phyloP scores from a whole-genome alignment of 2,329 filamentous ascomycete species.

The Scorias spongiosa region DNA sequence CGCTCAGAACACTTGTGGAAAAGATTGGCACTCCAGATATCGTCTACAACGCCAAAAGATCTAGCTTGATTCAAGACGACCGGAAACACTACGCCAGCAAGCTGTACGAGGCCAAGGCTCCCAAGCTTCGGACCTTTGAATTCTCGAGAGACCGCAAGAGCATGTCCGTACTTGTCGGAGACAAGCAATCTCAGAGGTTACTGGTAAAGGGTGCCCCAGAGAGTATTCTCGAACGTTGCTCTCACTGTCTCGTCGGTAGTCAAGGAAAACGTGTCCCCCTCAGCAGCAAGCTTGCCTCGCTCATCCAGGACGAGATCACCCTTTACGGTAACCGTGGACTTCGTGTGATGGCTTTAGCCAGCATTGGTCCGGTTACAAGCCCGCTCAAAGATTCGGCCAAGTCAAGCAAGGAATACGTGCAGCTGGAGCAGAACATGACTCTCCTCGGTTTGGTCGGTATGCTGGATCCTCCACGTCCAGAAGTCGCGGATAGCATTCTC shows the following conservation, averaged over 20 bases:
- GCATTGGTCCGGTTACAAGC: slow-evolving; percentile 57
- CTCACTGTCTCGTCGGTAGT: slow-evolving; percentile 60
- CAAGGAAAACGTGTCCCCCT: slow-evolving; percentile 65
- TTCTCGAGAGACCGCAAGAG: slow-evolving; percentile 97
- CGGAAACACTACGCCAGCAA: slow-evolving; percentile 69
- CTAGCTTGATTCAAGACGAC: slow-evolving; percentile 36
- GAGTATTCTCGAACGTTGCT: slow-evolving; percentile 83
- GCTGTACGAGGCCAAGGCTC: slow-evolving; percentile 63
- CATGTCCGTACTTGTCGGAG: slow-evolving; percentile 86
- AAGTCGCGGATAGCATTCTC: slow-evolving; percentile 71
- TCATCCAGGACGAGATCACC: slow-evolving; percentile 65
- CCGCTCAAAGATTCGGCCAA: slow-evolving; percentile 57
- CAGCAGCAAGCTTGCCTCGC: slow-evolving; percentile 49
- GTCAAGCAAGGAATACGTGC: slow-evolving; percentile 66
- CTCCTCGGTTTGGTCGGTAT: slow-evolving; percentile 87
- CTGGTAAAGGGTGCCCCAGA: slow-evolving; percentile 95
- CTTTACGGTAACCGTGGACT: slow-evolving; percentile 86
- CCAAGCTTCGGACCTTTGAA: slow-evolving; percentile 75
- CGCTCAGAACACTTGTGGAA: slow-evolving; percentile 76
- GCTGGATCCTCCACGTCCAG: slow-evolving; percentile 88
- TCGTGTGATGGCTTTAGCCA: slow-evolving; percentile 86
- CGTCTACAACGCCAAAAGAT: slow-evolving; percentile 37
- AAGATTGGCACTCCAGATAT: slow-evolving; percentile 78
- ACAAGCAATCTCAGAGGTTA: slow-evolving; percentile 56
- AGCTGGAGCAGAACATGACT: slow-evolving; percentile 88